Conservation (phyloP, 306 rosid genomes). For the Mucuna pruriens region DNA sequence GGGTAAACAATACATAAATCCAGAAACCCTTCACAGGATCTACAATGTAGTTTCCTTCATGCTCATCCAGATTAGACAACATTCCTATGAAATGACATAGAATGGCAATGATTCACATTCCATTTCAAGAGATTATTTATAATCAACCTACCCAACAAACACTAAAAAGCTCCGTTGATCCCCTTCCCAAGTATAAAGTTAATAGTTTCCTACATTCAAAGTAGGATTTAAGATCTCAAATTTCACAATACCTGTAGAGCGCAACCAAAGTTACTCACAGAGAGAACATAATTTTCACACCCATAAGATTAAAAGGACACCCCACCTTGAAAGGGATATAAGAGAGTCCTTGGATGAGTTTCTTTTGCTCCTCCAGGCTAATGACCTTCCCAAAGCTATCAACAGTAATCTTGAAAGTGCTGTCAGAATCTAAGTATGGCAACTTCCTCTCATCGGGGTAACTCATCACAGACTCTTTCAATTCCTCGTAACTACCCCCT, state of each 20-base stretch:
- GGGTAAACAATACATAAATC: neutral
- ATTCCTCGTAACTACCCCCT: constrained; percentile 77
- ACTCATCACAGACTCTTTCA: constrained; percentile 65
- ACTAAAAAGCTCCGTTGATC: neutral
- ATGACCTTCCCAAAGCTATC: constrained; percentile 86
- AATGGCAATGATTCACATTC: neutral
- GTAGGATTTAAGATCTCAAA: neutral
- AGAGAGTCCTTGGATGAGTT: constrained; percentile 68
- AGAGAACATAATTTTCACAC: constrained; percentile 6
- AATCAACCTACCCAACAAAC: constrained; percentile 6
- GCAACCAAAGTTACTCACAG: neutral
- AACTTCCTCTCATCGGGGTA: constrained; percentile 77
- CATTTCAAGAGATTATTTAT: constrained; percentile 1
- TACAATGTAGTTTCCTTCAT: neutral
- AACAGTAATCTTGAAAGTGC: constrained; percentile 83
- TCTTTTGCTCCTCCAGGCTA: constrained; percentile 71
- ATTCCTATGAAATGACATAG: constrained; percentile 5
- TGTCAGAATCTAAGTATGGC: constrained; percentile 68
- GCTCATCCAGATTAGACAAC: neutral
- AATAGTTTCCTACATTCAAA: neutral
- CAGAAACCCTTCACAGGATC: neutral
- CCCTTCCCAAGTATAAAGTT: neutral
- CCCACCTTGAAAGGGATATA: constrained; percentile 87
- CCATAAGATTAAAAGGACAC: constrained; percentile 8
- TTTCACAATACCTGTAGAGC: neutral